phyloP scores from a whole-genome alignment of 2,329 filamentous ascomycete genomes.

The Apiospora sp. region DNA sequence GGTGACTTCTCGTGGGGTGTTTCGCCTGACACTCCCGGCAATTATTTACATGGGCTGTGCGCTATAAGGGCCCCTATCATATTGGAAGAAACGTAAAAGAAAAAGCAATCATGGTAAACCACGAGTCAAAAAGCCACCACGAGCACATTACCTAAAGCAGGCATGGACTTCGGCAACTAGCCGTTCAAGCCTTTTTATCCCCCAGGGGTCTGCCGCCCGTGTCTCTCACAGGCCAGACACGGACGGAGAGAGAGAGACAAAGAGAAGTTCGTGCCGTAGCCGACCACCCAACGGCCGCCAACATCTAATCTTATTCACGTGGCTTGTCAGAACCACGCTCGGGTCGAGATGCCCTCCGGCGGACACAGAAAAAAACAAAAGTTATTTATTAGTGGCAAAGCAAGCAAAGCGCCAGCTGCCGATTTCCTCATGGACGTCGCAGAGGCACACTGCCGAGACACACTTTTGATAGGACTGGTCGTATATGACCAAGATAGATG shows the following conservation, averaged over 20 bases:
- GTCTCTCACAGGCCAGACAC: not conserved
- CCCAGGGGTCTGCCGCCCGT: not conserved
- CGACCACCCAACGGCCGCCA: conserved; percentile 18
- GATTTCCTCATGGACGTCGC: not conserved
- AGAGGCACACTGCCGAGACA: conserved; percentile 12
- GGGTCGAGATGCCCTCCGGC: conserved; percentile 20
- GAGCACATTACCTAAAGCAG: conserved; percentile 21
- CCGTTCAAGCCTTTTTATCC: conserved; percentile 15
- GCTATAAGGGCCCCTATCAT: conserved; percentile 8
- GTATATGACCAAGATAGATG: conserved; percentile 7
- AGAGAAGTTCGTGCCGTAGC: conserved; percentile 1
- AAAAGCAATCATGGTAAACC: conserved; percentile 14
- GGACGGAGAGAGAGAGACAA: not conserved
- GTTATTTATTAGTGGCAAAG: not conserved
- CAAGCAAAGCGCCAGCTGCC: conserved; percentile 10
- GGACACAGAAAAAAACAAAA: not conserved
- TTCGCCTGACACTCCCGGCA: conserved; percentile 3
- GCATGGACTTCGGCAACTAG: conserved; percentile 24
- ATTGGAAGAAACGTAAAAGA: not conserved
- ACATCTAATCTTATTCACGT: conserved; percentile 20
- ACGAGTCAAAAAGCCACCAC: conserved; percentile 19
- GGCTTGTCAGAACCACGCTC: conserved; percentile 17
- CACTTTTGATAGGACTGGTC: not conserved
- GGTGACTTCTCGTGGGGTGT: conserved; percentile 7
- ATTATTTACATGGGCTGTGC: not conserved